Conservation (phyloP, 2,329 filamentous ascomycete species). For the Blumeria graminis region DNA sequence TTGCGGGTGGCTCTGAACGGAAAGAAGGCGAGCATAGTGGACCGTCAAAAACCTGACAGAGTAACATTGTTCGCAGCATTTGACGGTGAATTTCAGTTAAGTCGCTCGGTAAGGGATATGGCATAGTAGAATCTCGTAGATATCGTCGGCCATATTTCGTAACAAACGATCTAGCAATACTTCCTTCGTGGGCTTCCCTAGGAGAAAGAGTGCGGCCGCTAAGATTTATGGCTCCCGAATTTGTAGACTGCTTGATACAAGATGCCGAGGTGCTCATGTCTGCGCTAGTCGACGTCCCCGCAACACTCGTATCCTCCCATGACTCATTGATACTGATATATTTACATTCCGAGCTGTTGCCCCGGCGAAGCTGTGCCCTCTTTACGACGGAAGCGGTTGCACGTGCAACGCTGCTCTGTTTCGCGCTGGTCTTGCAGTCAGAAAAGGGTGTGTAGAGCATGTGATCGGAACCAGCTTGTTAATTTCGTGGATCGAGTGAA, state of each 20-base stretch:
- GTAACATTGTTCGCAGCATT: constrained; percentile 57
- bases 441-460: constrained; percentile 13
- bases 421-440: constrained; percentile 13
- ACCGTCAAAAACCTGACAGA: constrained; percentile 58
- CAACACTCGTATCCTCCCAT: neutral
- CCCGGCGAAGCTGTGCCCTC: neutral
- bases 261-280: constrained; percentile 6
- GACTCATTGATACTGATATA: constrained; percentile 7
- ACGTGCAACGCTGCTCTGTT: constrained; percentile 11
- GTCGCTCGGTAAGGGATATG: constrained; percentile 77
- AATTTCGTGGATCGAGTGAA: too few species aligned
- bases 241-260: constrained; percentile 8
- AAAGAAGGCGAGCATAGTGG: constrained; percentile 52
- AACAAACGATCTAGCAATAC: constrained; percentile 30
- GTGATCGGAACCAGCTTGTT: constrained; percentile 5
- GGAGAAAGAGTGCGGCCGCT: constrained; percentile 12
- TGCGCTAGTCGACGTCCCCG: constrained; percentile 5
- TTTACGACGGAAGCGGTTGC: neutral
- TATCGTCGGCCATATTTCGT: constrained; percentile 62
- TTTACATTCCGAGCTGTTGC: constrained; percentile 9
- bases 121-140: constrained; percentile 43
- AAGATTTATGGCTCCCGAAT: constrained; percentile 12
- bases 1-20: constrained; percentile 40
- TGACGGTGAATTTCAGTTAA: constrained; percentile 72
- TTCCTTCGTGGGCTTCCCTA: neutral